Evolutionary conservation across 495 filamentous ascomycete genomes (phyloP).

Genomic region (Penicillium arizonense): DNA sequence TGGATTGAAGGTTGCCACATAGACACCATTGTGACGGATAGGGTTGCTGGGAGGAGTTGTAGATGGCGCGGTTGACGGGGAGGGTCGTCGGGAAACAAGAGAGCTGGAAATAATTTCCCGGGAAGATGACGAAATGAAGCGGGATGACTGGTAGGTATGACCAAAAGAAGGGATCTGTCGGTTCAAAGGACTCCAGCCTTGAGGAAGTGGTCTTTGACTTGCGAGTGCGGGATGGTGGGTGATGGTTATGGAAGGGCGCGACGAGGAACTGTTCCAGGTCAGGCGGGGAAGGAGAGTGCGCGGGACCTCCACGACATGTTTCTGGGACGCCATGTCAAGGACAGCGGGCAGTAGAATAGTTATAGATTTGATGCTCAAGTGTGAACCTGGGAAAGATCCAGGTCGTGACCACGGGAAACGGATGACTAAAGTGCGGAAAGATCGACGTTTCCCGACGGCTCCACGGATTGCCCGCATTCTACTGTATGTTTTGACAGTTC

Average conservation of each 20-base stretch:
- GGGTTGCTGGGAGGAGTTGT: conserved; percentile 25
- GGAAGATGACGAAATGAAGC: conserved; percentile 21
- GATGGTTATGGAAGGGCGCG: conserved; percentile 33
- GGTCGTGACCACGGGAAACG: conserved; percentile 1
- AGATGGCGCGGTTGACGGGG: conserved; percentile 11
- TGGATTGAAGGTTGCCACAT: conserved; percentile 42
- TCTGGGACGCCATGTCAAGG: conserved; percentile 33
- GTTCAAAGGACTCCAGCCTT: conserved; percentile 22
- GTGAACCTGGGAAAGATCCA: conserved; percentile 9
- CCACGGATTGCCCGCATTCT: conserved; percentile 6
- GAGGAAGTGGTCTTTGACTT: conserved; percentile 20
- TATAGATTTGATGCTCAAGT: background rate
- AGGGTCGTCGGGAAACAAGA: conserved; percentile 23
- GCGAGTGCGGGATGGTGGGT: conserved; percentile 30
- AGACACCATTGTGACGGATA: conserved; percentile 48
- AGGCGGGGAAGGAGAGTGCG: conserved; percentile 43
- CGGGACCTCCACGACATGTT: conserved; percentile 38
- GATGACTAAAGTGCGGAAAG: conserved; percentile 26
- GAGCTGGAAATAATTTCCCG: conserved; percentile 12
- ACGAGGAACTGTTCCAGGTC: conserved; percentile 43
- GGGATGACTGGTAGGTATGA: conserved; percentile 14
- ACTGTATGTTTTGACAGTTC: background rate
- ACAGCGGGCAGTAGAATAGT: background rate
- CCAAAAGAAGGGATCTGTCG: conserved; percentile 21
- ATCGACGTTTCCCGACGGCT: conserved; percentile 14